Base-by-base conservation (phyloP, 1,139 yeast species). In the Saccharomyces hybrid region DNA sequence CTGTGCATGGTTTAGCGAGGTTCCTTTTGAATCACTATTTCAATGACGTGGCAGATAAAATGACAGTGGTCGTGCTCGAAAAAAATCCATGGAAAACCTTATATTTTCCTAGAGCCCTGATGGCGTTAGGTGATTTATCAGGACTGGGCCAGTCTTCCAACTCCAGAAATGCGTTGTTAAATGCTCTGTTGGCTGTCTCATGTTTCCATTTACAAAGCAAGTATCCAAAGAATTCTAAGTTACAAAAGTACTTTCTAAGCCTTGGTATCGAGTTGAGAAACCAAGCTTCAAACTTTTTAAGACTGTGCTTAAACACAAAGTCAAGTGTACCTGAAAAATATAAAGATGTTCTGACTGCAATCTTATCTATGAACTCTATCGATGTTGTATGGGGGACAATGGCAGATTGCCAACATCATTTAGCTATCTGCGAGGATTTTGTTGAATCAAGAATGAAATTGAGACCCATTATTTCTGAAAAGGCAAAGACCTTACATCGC, bases 381-480 rank as follows among this genome's bases (percentile, higher is more conserved):
- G 96, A 89, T 71, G 84, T 88, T 55, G 93, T 88, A 7, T 86
- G 95, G 88, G 96, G 96, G 1, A 85, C 95, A 1, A 88, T 87
- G 95, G 85, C 86, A 57, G 95, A 88, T 62, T 88, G 96, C 62
- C 82, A 83, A 58, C 78, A 83, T 57, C 88, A 88, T 69, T 75
- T 89, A 55, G 79, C 82, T 53, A 83, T 90, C 65, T 87, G 96
- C 73, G 93, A 88, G 57, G 79, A 79, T 57, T 85, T 88, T 52
- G 85, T 89, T 32, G 78, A 80, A 47, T 80, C 83, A 61, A 82
- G 91, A 63, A 84, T 85, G 84, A 74, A 74, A 50, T 78, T 75
- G 54, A 81, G 89, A 65, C 84, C 84, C 64, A 80, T 79, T 58
- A 71, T 88, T 32, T 84, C 93, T 0, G 78, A 88, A 26, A 88